phyloP scores from a whole-genome alignment of 164 flowering plant species.

The Annona squamosa region DNA sequence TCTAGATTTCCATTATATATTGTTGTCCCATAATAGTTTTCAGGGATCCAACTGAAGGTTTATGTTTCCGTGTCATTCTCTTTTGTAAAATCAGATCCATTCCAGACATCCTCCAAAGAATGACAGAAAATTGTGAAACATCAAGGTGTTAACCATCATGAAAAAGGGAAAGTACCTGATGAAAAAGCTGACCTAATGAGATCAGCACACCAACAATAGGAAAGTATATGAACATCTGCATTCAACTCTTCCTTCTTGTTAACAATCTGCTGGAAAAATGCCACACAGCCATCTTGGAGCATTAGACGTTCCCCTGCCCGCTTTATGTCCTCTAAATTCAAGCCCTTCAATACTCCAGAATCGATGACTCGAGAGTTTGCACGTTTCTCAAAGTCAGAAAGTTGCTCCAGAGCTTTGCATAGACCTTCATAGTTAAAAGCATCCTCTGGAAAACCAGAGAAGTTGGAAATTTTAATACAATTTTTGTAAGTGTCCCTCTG shows the following conservation, averaged over 20 bases:
- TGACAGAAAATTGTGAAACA: too few relatives aligned
- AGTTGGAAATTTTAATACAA: background rate
- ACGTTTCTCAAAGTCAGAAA: constrained; percentile 71
- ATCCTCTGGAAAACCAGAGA: constrained; percentile 38
- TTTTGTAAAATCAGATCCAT: too few relatives aligned
- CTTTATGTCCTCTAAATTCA: constrained; percentile 71
- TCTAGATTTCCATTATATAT: too few relatives aligned
- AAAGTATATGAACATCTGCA: constrained; percentile 59
- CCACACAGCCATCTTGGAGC: constrained; percentile 76
- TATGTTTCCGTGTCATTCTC: too few relatives aligned
- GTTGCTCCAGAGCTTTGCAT: constrained; percentile 52
- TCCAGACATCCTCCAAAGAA: too few relatives aligned
- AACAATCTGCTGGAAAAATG: constrained; percentile 50
- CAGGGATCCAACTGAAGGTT: too few relatives aligned
- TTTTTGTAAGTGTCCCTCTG: background rate
- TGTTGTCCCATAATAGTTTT: too few relatives aligned
- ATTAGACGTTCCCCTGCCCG: constrained; percentile 62
- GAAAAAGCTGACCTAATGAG: constrained; percentile 75
- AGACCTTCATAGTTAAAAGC: constrained; percentile 52
- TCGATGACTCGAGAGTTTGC: constrained; percentile 75
- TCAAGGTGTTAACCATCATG: background rate
- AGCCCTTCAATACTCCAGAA: constrained; percentile 76
- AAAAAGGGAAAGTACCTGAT: constrained; percentile 48
- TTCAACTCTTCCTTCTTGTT: constrained; percentile 39
- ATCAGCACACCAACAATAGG: constrained; percentile 95